These are phyloP conservation scores for Solanum verrucosum DNA, from an alignment of 257 asterid species.

Conservation along the genomic window DNA sequence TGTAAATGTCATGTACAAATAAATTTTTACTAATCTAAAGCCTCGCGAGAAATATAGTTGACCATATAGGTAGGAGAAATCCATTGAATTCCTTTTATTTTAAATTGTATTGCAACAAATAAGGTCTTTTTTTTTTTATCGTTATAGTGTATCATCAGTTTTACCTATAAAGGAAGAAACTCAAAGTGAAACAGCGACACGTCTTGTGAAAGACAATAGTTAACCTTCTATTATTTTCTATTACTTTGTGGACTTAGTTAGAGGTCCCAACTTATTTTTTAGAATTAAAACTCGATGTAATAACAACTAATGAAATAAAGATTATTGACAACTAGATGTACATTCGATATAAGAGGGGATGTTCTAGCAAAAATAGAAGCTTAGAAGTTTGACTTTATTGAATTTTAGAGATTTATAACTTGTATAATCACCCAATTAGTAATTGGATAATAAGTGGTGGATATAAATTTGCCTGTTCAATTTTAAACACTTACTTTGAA, in stretches of 20 bases:
- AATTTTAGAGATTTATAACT: neutral
- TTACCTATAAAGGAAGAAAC: neutral
- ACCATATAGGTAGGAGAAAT: neutral
- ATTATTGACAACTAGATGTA: neutral
- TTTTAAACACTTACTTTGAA: neutral
- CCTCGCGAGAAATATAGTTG: neutral
- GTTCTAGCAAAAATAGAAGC: neutral
- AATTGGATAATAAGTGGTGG: neutral
- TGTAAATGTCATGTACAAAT: accelerated
- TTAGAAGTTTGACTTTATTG: neutral
- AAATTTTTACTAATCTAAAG: neutral
- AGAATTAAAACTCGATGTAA: neutral
- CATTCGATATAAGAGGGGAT: too few species aligned
- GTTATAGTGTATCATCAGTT: neutral
- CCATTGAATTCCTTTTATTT: neutral
- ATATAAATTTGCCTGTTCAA: neutral
- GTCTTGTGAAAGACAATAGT: neutral
- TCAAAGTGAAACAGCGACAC: neutral
- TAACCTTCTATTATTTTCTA: neutral
- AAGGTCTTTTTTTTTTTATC: too few species aligned
- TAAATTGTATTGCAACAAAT: neutral
- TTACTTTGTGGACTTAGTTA: neutral
- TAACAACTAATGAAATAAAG: neutral
- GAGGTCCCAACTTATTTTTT: neutral
- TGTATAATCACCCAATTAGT: neutral